Evolutionary conservation across 495 filamentous ascomycete genomes (phyloP).

Genomic region (Annulohypoxylon moriforme): DNA sequence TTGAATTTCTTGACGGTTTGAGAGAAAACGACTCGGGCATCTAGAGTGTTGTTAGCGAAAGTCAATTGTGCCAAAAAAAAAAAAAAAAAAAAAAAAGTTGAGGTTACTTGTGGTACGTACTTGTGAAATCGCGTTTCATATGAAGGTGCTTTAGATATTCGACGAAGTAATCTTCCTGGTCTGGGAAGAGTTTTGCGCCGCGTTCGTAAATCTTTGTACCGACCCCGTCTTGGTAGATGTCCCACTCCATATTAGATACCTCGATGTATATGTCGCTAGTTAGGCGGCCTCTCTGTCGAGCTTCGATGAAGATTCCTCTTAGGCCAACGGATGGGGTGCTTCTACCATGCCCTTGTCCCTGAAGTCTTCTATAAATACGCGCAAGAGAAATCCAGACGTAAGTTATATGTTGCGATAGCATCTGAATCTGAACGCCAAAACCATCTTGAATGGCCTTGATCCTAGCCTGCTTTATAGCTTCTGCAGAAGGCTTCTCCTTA

Average conservation of each 20-base stretch:
- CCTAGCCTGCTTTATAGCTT: constrained; percentile 69
- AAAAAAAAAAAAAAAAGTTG: background rate
- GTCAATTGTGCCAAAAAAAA: too few species aligned
- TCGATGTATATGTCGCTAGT: constrained; percentile 95
- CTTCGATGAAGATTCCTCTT: constrained; percentile 86
- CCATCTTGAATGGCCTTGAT: constrained; percentile 78
- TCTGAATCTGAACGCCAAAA: constrained; percentile 73
- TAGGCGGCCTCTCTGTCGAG: constrained; percentile 83
- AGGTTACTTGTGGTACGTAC: constrained; percentile 64
- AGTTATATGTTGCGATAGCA: constrained; percentile 82
- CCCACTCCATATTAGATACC: constrained; percentile 89
- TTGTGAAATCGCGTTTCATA: constrained; percentile 89
- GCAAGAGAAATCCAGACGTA: constrained; percentile 95
- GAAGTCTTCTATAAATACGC: constrained; percentile 90
- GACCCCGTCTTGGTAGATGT: constrained; percentile 92
- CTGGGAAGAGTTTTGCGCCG: constrained; percentile 89
- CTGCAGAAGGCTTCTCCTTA: constrained; percentile 64
- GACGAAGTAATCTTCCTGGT: constrained; percentile 89
- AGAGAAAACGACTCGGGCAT: constrained; percentile 94
- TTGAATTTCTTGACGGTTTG: constrained; percentile 84
- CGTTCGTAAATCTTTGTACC: constrained; percentile 95
- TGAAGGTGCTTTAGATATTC: constrained; percentile 96
- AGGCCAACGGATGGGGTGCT: constrained; percentile 76
- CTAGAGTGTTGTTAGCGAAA: constrained; percentile 58
- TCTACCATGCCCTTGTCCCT: constrained; percentile 81